Base-by-base conservation (phyloP, 2,329 filamentous ascomycete species). In the Trichoderma atrobrunneum region DNA sequence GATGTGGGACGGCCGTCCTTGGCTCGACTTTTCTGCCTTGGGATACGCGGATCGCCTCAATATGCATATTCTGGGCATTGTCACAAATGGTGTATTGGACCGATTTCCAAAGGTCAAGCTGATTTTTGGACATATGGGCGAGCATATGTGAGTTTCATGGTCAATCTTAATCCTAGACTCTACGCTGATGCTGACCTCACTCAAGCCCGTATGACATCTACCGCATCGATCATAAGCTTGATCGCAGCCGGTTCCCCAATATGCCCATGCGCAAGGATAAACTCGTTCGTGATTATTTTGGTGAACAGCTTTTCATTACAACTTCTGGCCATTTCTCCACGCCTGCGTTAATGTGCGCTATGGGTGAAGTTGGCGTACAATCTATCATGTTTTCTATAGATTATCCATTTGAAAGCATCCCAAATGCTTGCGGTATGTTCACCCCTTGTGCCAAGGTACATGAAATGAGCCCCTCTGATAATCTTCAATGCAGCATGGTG, bases 1-100 rank as follows among this genome's bases (percentile, higher is more conserved):
- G 75, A 84, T 90, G 34, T 91, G 86, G 84, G 85, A 85, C 1
- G 83, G 89, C 74, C 84, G 88, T 30, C 86, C 86, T 76, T 91
- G 85, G 84, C 85, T 91, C 32, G 80, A 90, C 60, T 89, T 89
- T 0, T 87, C 88, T 1, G 87, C 88, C 0, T 82, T 89, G 5
- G 85, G 83, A 63, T 90, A 90, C 65, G 88, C 88, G 3, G 85
- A 89, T 0, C 88, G 85, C 8, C 87, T 91, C 67, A 86, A 83
- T 72, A 83, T 90, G 0, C 89, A 91, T 77, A 79, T 86, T 0
- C 81, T 91, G 21, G 83, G 84, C 12, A 82, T 86, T 78, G 80
- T 86, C 7, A 83, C 83, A 66, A 85, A 85, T 72, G 85, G 85
- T 59, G 83, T 86, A 18, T 85, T 86, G 62, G 85, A 87, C 71